Evolutionary conservation across 2,329 filamentous ascomycete species (phyloP).

Genomic region (Colletotrichum salicis): DNA sequence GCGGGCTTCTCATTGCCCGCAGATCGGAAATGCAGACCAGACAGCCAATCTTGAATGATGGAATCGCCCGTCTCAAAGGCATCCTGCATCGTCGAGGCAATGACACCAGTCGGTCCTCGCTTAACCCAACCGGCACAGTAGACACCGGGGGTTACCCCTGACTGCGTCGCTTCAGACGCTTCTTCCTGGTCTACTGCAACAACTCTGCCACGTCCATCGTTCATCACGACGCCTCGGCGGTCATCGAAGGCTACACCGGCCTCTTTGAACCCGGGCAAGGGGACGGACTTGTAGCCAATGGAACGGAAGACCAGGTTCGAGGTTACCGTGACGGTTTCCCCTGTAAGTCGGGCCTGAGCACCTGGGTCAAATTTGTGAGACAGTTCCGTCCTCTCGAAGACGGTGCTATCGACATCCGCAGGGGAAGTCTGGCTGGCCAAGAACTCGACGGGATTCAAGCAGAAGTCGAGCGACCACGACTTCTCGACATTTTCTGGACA

Average conservation of each 20-base stretch:
- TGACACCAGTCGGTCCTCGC: conserved; percentile 91
- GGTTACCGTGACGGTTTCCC: conserved; percentile 63
- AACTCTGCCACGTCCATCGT: conserved; percentile 83
- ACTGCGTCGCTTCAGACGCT: conserved; percentile 47
- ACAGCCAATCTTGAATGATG: conserved; percentile 80
- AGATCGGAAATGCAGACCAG: conserved; percentile 52
- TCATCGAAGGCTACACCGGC: conserved; percentile 83
- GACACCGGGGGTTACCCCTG: conserved; percentile 70
- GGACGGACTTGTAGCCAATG: conserved; percentile 90
- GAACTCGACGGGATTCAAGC: conserved; percentile 81
- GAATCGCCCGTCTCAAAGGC: conserved; percentile 90
- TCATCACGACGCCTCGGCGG: conserved; percentile 78
- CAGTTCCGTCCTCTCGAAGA: conserved; percentile 73
- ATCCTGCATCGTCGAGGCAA: conserved; percentile 95
- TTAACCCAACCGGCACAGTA: conserved; percentile 99
- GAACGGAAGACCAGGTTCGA: conserved; percentile 86
- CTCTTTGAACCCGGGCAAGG: conserved; percentile 78
- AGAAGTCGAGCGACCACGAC: conserved; percentile 87
- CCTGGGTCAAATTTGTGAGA: conserved; percentile 64
- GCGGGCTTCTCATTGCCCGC: conserved; percentile 24
- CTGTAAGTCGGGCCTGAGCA: conserved; percentile 60
- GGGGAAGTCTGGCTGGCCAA: conserved; percentile 57
- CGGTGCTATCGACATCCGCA: conserved; percentile 68
- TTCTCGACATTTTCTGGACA: conserved; percentile 62
- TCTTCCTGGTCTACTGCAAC: conserved; percentile 48